Base-by-base conservation (phyloP, 164 flowering plant genomes). In the Magnolia kwangsiensis region DNA sequence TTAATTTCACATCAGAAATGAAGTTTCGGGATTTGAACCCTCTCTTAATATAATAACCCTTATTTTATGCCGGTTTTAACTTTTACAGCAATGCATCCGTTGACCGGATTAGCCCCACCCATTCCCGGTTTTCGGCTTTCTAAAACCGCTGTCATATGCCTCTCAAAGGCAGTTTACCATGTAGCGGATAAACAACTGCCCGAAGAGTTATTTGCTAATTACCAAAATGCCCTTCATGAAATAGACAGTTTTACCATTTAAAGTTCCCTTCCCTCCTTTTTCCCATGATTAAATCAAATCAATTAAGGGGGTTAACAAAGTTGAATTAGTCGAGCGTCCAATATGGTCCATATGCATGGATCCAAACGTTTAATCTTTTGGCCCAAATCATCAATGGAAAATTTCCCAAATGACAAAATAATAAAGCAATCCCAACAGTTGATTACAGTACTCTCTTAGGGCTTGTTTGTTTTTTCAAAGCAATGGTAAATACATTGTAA, bases 31-130 rank as follows among this genome's bases (percentile, higher is more conserved):
- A 83, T 75, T 79, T 75, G 82, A 75, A 82, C 79, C 74, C 75
- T 45, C 27, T 23, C 61, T 70, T 74, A 61, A 61, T 79, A 78
- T 66, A 77, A 76, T n/a, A 76, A 83, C 21, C 72, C 74, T 27
- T 85, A 76, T 81, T 75, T 82, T 79, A 78, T 72, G 55, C 73
- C 31, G 72, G 31, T 68, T 80, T 79, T 80, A 66, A 79, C 88
- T 87, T 87, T 82, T 79, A 85, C 85, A 83, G 86, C 85, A 68
- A 66, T 77, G 72, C 84, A 71, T 20, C 51, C 50, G 83, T 87
- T 87, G 90, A 87, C 90, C 78, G 80, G 18, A 72, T 74, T 75
- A 76, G 69, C 31, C 50, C 20, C 29, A 67, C 66, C 51, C 37
- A 55, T 24, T 45, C n/a, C 14, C 64, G 71, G 67, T 72, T 76